Base-by-base conservation (phyloP, 805 yeast genomes). In the Nakazawaea populi region DNA sequence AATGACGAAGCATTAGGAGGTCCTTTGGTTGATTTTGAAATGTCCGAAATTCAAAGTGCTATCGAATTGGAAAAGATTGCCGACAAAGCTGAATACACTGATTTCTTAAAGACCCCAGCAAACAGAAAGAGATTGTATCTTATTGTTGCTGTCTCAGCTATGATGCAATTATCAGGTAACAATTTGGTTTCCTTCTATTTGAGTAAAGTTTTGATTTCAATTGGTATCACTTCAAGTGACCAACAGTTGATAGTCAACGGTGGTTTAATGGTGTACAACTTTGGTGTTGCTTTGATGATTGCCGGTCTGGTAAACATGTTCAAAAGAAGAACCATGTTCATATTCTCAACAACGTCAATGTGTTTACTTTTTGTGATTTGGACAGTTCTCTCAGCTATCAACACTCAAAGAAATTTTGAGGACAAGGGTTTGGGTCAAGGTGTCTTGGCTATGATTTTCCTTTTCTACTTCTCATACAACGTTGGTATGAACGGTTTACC, bases 131-230 rank as follows among this genome's bases (percentile, higher is more conserved):
- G 81, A 63, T 58, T 72, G 55, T 62, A 67, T 52, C 58, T 73
- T 56, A 55, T 63, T 39, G 18, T 59, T 34, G 60, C 65, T 56
- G 58, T 71, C 18, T 71, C 70, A 40, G 54, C 60, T 32, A 58
- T 73, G 55, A 68, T 68, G 74, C 80, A 75, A 58, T 58, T 74
- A 38, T 73, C 79, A 14, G 83, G 83, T 58, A 76, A 75, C 57
- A 79, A 79, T 52, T 64, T 77, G 53, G 77, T 76, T 30, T 72
- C 79, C 4, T 77, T 76, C 68, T 77, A 77, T 62, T 65, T 78
- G 54, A 66, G 68, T 47, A 68, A 69, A 57, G 82, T 77, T 24
- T 70, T 80, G 56, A 59, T 62, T 52, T 70, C 80, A 12, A 77
- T 80, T 60, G 84, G 85, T 52, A 73, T 79, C 58, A 77, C 78